Percentiles rank a stretch among this genome's conserved stretches.
These are phyloP conservation scores for Wickerhamomyces sp. DNA, from an alignment of 1,139 yeast species.

Conservation along the genomic window DNA sequence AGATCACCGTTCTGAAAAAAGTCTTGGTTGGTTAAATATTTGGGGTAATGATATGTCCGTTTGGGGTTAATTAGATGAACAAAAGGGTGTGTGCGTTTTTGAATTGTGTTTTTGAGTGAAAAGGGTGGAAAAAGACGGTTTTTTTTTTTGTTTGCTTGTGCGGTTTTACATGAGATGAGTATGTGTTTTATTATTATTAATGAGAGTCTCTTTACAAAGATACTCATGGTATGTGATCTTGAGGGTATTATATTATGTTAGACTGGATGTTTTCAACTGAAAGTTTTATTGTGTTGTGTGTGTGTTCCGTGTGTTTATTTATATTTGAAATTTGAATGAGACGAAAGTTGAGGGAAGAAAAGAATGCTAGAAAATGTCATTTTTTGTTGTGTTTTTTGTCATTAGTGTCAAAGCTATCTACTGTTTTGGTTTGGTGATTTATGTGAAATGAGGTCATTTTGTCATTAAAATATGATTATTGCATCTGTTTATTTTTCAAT, in stretches of 20 bases:
- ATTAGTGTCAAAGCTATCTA: too few species aligned
- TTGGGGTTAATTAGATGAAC: constrained; percentile 15
- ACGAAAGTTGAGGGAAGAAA: too few species aligned
- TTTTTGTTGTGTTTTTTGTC: too few species aligned
- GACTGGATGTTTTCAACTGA: too few species aligned
- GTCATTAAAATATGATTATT: background rate
- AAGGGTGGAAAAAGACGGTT: background rate
- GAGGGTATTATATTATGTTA: background rate
- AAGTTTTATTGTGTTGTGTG: background rate
- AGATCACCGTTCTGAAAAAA: constrained; percentile 12
- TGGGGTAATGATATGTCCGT: constrained; percentile 27
- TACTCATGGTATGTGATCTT: background rate
- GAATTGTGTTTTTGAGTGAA: background rate
- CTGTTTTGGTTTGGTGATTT: background rate
- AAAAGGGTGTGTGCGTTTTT: background rate
- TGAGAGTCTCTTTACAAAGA: background rate
- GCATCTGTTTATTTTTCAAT: too few species aligned
- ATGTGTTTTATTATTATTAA: background rate
- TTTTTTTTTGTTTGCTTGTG: background rate
- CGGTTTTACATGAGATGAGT: background rate
- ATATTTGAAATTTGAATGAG: too few species aligned
- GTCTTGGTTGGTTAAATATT: constrained; percentile 23
- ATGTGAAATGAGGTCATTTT: background rate
- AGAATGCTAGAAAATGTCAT: too few species aligned
- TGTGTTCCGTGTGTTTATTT: background rate